Conservation (phyloP, 2,329 filamentous ascomycete species). For the Neofusicoccum parvum region DNA sequence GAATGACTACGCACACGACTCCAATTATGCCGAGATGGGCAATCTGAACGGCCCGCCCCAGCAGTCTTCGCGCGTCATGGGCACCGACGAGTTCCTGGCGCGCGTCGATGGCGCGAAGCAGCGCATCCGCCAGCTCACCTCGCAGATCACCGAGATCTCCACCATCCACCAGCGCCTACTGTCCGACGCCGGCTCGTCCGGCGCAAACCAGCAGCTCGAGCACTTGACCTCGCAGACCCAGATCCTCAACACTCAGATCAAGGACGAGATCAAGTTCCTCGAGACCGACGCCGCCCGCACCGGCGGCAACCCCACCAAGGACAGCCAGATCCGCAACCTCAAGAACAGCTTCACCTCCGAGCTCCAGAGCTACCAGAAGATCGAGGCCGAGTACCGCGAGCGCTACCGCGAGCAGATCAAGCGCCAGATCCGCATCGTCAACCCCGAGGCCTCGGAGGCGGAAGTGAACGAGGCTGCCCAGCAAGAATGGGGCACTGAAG, state of each 20-base stretch:
- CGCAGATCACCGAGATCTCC: conserved; percentile 67
- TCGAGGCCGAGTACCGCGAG: conserved; percentile 71
- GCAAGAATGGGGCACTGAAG: conserved; percentile 74
- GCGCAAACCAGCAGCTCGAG: conserved; percentile 61
- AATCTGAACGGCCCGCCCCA: conserved; percentile 20
- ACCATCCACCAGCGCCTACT: conserved; percentile 73
- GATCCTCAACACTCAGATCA: conserved; percentile 72
- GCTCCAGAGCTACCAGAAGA: conserved; percentile 68
- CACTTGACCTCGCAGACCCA: conserved; percentile 70
- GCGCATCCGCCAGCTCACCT: conserved; percentile 68
- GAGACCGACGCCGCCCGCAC: conserved; percentile 71
- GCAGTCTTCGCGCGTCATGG: conserved; percentile 54
- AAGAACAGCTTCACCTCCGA: conserved; percentile 73
- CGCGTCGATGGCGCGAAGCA: conserved; percentile 68
- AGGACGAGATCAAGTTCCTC: conserved; percentile 75
- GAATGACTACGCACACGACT: conserved; percentile 43
- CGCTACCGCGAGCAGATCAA: conserved; percentile 77
- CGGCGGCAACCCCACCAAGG: conserved; percentile 66
- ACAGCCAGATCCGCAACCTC: conserved; percentile 68
- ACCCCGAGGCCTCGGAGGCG: conserved; percentile 74
- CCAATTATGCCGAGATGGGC: conserved; percentile 36
- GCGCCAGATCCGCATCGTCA: conserved; percentile 79
- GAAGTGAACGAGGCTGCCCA: conserved; percentile 71
- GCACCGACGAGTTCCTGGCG: conserved; percentile 67
- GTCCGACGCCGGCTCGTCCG: conserved; percentile 60